Base-by-base conservation (phyloP, 129 eudicot genomes). In the Chrysanthemum makinoi region DNA sequence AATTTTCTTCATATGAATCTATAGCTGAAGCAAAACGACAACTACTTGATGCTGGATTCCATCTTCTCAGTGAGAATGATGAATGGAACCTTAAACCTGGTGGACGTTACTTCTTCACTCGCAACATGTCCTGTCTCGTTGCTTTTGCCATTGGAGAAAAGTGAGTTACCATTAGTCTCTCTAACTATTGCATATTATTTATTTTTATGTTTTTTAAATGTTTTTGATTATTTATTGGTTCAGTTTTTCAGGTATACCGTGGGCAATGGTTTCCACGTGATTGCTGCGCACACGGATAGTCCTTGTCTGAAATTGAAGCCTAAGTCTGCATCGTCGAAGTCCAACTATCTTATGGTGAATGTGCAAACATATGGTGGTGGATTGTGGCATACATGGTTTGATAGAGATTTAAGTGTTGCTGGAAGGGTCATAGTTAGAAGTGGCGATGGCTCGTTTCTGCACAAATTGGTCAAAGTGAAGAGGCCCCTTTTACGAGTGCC, bases 331-430 rank as follows among this genome's bases (percentile, higher is more conserved):
- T 80, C 87, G 44, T 77, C 90, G 61, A 93, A 89, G 70, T 84
- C 95, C 65, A 95, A 95, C 49, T 93, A 83, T 85, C 90, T 93
- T 50, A 89, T 93, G 98, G 88, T 93, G 69, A 93, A 89, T 69
- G 96, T 93, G 50, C 96, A 93, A 82, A 93, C 96, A 2, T 93
- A 93, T 74, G 98, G 98, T 49, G 90, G 96, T 75, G 98, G 98
- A 77, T 87, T 93, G 72, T 93, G 98, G 98, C 92, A 93, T 78
- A 93, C 98, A 44, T 93, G 98, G 98, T 93, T 93, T 76, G 98
- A 93, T 77, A 76, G 98, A 69, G 98, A 93, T 79, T 71, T 93
- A 60, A 93, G 91, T 89, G 77, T 93, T 24, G 98, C 96, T 62
- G 98, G 98, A 76, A 83, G 96, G 79, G 96, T 87, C 49, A 89